phyloP scores from a whole-genome alignment of 2,329 filamentous ascomycete species.

The Hirsutella minnesotensis region DNA sequence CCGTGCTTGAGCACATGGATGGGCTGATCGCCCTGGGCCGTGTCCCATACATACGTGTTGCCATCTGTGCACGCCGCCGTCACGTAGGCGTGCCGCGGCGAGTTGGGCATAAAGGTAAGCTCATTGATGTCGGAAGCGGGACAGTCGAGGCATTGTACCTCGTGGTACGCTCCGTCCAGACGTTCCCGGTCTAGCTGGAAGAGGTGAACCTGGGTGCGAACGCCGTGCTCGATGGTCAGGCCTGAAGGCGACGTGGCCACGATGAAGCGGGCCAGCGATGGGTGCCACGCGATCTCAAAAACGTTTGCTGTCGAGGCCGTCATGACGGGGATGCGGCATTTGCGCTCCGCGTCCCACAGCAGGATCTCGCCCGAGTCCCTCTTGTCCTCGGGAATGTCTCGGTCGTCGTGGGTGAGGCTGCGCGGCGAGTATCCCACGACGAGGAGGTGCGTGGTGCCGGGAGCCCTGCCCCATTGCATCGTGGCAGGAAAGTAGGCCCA shows the following conservation, averaged over 20 bases:
- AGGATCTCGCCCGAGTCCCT: slow-evolving; percentile 47
- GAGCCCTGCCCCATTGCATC: slow-evolving; percentile 45
- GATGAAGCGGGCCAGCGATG: slow-evolving; percentile 37
- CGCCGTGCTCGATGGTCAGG: slow-evolving; percentile 28
- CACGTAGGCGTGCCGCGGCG: slow-evolving; percentile 35
- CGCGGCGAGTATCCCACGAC: slow-evolving; percentile 53
- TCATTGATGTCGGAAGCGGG: slow-evolving; percentile 50
- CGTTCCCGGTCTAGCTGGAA: slow-evolving; percentile 25
- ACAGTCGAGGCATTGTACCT: slow-evolving; percentile 46
- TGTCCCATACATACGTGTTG: slow-evolving; percentile 52
- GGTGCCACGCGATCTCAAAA: slow-evolving; percentile 55
- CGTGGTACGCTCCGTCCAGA: slow-evolving; percentile 20
- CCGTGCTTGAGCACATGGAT: slow-evolving; percentile 46
- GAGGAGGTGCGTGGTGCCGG: slow-evolving; percentile 35
- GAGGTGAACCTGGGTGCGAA: slow-evolving; percentile 46
- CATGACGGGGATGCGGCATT: slow-evolving; percentile 32
- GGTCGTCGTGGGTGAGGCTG: slow-evolving; percentile 37
- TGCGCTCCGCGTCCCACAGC: slow-evolving; percentile 40
- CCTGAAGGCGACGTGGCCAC: slow-evolving; percentile 44
- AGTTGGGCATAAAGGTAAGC: slow-evolving; percentile 46
- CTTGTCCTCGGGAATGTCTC: slow-evolving; percentile 46
- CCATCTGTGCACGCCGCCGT: slow-evolving; percentile 52
- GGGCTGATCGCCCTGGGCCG: slow-evolving; percentile 39
- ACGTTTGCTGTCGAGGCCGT: slow-evolving; percentile 46
- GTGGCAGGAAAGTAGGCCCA: slow-evolving; percentile 55